Conservation (phyloP, 2,329 filamentous ascomycete genomes). For the Hypomyces rosellus region DNA sequence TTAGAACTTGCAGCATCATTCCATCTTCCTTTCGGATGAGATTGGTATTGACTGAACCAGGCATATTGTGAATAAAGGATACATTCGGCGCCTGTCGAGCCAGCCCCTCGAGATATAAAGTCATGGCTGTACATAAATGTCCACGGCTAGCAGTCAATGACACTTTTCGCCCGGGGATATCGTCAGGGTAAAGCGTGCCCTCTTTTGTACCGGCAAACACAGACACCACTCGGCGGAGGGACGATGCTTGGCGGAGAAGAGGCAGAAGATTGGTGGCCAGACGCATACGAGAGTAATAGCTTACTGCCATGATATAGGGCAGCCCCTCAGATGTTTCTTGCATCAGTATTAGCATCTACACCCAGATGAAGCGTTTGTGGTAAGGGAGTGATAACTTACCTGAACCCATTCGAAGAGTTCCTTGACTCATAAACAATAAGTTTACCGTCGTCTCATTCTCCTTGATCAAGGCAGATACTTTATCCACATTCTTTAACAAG, state of each 20-base stretch:
- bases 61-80: constrained; percentile 25
- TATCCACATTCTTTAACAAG: constrained; percentile 45
- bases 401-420: constrained; percentile 13
- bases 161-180: constrained; percentile 19
- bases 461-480: constrained; percentile 39
- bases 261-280: no score
- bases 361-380: not conserved
- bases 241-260: not conserved
- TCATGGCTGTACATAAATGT: constrained; percentile 18
- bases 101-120: constrained; percentile 20
- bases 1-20: constrained; percentile 13
- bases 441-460: constrained; percentile 38
- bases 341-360: not conserved
- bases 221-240: constrained; percentile 18
- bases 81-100: constrained; percentile 18
- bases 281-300: not conserved
- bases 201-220: constrained; percentile 20
- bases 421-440: constrained; percentile 36
- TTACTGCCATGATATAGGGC: constrained; percentile 37
- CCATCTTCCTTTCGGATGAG: constrained; percentile 18
- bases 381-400: constrained; percentile 4
- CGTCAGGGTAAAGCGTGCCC: constrained; percentile 16
- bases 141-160: constrained; percentile 16
- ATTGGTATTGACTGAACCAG: constrained; percentile 23
- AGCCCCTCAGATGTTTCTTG: constrained; percentile 53